Conservation (phyloP, 331 rosid species). For the Pyrus hybrid region DNA sequence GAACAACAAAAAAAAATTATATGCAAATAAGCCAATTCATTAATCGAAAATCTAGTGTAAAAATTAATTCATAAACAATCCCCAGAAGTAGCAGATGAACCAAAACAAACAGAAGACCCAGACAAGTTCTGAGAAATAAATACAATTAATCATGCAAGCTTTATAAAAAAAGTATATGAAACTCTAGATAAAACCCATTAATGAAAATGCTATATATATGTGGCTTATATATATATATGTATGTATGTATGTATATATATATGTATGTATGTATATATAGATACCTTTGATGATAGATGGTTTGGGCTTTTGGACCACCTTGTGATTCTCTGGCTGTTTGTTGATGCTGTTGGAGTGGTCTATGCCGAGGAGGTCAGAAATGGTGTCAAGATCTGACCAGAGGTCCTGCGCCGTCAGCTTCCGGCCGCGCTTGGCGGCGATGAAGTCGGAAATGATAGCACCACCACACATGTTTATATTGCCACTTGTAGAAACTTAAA, state of each 20-base stretch:
- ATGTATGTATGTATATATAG: neutral
- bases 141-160: neutral
- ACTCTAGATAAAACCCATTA: neutral
- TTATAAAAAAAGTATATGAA: neutral
- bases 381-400: constrained; percentile 59
- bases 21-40: neutral
- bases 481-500: neutral
- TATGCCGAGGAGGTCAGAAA: constrained; percentile 53
- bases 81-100: neutral
- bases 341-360: neutral
- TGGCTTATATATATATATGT: no score
- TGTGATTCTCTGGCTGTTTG: neutral
- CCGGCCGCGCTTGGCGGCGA: constrained; percentile 37
- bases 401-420: constrained; percentile 24
- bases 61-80: neutral
- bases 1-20: no score
- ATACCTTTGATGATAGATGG: constrained; percentile 6
- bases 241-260: no score
- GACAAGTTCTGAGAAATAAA: neutral
- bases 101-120: neutral
- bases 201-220: neutral
- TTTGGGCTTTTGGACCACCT: neutral
- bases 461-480: constrained; percentile 30
- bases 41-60: neutral
- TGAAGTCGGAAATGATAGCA: constrained; percentile 39